Percentiles rank a stretch among this genome's conserved stretches.
These are phyloP conservation scores for Pseudocercospora crystallina DNA, from an alignment of 2,329 filamentous ascomycete genomes.

Conservation along the genomic window DNA sequence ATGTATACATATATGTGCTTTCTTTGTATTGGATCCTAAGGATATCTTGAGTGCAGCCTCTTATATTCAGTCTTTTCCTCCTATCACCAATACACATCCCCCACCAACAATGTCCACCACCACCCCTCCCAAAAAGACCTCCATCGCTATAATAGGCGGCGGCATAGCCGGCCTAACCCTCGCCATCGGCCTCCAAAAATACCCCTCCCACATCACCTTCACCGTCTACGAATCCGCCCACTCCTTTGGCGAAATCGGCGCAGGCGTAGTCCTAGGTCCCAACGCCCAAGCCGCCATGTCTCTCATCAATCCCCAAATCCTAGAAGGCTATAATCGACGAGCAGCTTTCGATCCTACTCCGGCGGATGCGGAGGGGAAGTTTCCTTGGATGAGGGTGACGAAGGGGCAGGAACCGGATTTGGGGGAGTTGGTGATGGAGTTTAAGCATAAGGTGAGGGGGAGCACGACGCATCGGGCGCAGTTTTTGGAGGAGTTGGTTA, in stretches of 20 bases:
- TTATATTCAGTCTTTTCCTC: too few species aligned
- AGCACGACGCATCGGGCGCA: slow-evolving; percentile 37
- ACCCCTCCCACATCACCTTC: slow-evolving; percentile 47
- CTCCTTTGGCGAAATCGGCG: slow-evolving; percentile 12
- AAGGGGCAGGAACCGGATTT: slow-evolving; percentile 7
- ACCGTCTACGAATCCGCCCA: slow-evolving; percentile 57
- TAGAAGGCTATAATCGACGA: slow-evolving; percentile 14
- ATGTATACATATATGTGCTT: too few species aligned
- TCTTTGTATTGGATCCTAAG: too few species aligned
- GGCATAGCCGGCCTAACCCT: slow-evolving; percentile 55
- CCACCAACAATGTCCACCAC: slow-evolving; percentile 1
- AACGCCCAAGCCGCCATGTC: slow-evolving; percentile 55
- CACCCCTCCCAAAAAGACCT: background rate
- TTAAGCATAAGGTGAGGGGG: slow-evolving; percentile 3
- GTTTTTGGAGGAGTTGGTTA: slow-evolving; percentile 42
- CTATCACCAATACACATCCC: too few species aligned
- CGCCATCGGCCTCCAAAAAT: slow-evolving; percentile 52
- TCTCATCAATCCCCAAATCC: slow-evolving; percentile 49
- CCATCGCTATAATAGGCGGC: slow-evolving; percentile 12
- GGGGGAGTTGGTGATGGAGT: background rate
- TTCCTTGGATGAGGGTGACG: background rate
- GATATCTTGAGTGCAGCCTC: too few species aligned
- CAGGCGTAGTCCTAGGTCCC: slow-evolving; percentile 45
- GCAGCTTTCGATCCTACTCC: background rate
- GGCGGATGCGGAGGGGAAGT: slow-evolving; percentile 4